Conservation (phyloP, 805 yeast species). For the Diddensiella transvaalensis region DNA sequence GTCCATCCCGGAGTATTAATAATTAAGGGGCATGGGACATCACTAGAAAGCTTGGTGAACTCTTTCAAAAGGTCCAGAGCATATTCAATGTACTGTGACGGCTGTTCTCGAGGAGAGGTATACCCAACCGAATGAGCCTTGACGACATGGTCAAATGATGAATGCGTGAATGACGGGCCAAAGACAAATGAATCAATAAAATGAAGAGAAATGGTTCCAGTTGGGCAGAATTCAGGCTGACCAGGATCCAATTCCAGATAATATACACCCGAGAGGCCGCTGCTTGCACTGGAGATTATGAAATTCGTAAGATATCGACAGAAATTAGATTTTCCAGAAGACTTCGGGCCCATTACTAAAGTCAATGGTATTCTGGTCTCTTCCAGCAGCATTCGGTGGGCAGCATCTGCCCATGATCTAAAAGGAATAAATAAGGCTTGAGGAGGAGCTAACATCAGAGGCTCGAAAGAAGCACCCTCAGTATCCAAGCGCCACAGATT, state of each 20-base stretch:
- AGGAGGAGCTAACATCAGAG: constrained; percentile 1
- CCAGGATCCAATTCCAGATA: constrained; percentile 85
- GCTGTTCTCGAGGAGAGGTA: constrained; percentile 63
- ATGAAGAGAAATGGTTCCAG: constrained; percentile 64
- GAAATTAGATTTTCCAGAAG: constrained; percentile 79
- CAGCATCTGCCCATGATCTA: constrained; percentile 24
- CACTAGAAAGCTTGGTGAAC: constrained; percentile 35
- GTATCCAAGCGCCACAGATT: constrained; percentile 17
- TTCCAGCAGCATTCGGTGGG: not conserved
- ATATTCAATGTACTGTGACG: constrained; percentile 48
- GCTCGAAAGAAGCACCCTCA: not conserved
- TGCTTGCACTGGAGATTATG: constrained; percentile 32
- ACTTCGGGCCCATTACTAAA: constrained; percentile 61
- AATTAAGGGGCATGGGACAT: constrained; percentile 40
- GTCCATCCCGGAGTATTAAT: constrained; percentile 91
- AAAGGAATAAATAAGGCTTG: constrained; percentile 15
- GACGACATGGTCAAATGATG: constrained; percentile 23
- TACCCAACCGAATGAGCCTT: constrained; percentile 47
- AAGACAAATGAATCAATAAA: constrained; percentile 33
- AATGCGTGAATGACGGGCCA: constrained; percentile 39
- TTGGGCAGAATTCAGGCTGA: constrained; percentile 72
- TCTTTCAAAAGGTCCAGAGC: constrained; percentile 37
- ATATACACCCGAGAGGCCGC: constrained; percentile 34
- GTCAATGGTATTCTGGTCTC: constrained; percentile 19
- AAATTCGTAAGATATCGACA: constrained; percentile 52